Conservation (phyloP, 257 asterid genomes). For the Datura wrightii region DNA sequence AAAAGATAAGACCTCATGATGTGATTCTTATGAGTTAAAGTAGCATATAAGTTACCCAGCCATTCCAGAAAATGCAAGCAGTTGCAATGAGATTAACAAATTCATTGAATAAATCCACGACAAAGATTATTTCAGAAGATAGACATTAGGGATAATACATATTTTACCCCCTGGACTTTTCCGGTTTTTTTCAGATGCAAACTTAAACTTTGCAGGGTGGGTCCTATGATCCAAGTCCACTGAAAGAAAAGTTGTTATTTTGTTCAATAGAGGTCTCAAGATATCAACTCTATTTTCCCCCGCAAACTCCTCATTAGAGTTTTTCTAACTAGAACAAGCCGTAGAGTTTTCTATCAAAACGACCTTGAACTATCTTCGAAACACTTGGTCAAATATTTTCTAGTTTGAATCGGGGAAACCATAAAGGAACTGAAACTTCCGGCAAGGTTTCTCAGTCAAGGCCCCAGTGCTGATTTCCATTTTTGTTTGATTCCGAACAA, state of each 20-base stretch:
- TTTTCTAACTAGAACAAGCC: background rate
- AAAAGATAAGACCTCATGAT: background rate
- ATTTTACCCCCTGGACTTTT: background rate
- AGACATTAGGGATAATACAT: background rate
- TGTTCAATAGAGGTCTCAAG: background rate
- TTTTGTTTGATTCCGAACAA: background rate
- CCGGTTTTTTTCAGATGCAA: background rate
- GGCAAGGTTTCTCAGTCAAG: background rate
- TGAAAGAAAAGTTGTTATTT: background rate
- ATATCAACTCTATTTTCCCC: background rate
- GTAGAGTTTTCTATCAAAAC: background rate
- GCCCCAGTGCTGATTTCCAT: background rate
- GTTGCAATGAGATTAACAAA: background rate
- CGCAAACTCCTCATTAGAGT: background rate
- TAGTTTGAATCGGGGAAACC: background rate
- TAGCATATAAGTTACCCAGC: background rate
- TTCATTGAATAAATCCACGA: background rate
- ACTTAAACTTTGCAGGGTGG: background rate
- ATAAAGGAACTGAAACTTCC: background rate
- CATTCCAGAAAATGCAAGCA: slow-evolving; percentile 6
- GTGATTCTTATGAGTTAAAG: background rate
- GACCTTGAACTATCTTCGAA: background rate
- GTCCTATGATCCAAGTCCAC: background rate
- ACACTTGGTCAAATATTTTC: background rate
- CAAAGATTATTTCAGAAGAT: background rate